Conservation (phyloP, 139 green algal genomes). For the Desmodesmus armatus region DNA sequence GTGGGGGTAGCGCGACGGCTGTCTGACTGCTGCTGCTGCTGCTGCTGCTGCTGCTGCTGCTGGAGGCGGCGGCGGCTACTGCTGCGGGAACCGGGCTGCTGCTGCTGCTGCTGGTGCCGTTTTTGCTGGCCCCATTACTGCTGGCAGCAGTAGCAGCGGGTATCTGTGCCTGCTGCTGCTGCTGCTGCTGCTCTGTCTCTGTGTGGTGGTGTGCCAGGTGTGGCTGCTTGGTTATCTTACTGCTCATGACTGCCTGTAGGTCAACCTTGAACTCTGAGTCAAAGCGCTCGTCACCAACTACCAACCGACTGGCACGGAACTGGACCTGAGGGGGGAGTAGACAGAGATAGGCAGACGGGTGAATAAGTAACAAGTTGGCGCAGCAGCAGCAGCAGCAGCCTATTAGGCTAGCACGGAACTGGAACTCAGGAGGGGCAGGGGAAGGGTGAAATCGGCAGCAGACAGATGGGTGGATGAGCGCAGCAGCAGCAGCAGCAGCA, state of each 20-base stretch:
- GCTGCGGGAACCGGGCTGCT: not conserved
- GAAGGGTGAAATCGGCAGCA: no score
- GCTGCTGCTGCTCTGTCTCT: not conserved
- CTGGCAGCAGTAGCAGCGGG: no score
- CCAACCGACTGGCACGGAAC: slow-evolving; percentile 52
- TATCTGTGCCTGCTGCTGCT: not conserved
- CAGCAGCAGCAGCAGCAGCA: not conserved
- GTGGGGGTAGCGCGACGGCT: no score
- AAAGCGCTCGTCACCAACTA: slow-evolving; percentile 55
- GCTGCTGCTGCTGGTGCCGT: not conserved
- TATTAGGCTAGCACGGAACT: no score
- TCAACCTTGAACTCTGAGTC: slow-evolving; percentile 56
- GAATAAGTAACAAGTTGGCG: no score
- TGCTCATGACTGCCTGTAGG: slow-evolving; percentile 45
- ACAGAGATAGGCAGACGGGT: no score
- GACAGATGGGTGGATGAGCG: no score
- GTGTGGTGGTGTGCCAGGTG: not conserved
- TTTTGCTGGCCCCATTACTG: slow-evolving; percentile 1
- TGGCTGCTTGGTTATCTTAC: slow-evolving; percentile 32
- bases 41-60: not conserved
- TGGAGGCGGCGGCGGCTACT: not conserved
- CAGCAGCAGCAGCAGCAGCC: not conserved
- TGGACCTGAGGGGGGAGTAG: slow-evolving; percentile 50
- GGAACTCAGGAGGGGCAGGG: no score
- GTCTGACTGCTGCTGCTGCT: not conserved